phyloP scores from a whole-genome alignment of 225 moss, liverwort and hornwort species.

The Lunularia cruciata region DNA sequence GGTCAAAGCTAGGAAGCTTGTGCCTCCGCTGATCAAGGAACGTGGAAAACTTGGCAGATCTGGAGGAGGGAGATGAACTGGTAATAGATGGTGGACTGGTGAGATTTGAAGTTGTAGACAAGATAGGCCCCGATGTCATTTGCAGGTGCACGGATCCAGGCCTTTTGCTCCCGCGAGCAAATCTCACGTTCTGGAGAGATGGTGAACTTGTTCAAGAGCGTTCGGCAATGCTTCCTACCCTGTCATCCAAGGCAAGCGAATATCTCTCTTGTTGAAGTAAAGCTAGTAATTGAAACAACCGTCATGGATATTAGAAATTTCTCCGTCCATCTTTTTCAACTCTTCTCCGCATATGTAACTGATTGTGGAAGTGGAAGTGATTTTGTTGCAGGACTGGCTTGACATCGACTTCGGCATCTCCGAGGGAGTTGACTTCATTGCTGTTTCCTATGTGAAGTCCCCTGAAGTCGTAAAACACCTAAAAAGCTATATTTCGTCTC shows the following conservation, averaged over 20 bases:
- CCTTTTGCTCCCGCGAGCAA: conserved; percentile 51
- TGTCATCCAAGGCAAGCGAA: conserved; percentile 49
- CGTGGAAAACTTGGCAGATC: conserved; percentile 31
- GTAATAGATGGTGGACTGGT: conserved; percentile 54
- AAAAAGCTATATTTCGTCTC: conserved; percentile 47
- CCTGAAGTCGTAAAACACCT: conserved; percentile 53
- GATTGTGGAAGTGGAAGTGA: background rate
- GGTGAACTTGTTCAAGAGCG: conserved; percentile 40
- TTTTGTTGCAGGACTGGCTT: conserved; percentile 43
- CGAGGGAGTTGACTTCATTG: conserved; percentile 52
- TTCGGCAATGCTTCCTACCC: conserved; percentile 46
- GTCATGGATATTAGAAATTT: too few species aligned
- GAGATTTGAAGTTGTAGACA: conserved; percentile 41
- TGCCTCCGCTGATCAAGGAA: background rate
- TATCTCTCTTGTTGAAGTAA: background rate
- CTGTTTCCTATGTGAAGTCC: conserved; percentile 51
- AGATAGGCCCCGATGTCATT: conserved; percentile 45
- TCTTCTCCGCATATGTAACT: background rate
- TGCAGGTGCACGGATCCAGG: conserved; percentile 53
- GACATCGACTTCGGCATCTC: conserved; percentile 54
- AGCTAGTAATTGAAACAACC: too few species aligned
- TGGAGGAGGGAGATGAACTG: conserved; percentile 42
- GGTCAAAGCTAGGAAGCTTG: background rate
- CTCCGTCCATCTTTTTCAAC: background rate
- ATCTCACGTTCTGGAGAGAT: conserved; percentile 50